Evolutionary conservation across 2,329 filamentous ascomycete genomes (phyloP).

Genomic region (Plenodomus lindquistii): DNA sequence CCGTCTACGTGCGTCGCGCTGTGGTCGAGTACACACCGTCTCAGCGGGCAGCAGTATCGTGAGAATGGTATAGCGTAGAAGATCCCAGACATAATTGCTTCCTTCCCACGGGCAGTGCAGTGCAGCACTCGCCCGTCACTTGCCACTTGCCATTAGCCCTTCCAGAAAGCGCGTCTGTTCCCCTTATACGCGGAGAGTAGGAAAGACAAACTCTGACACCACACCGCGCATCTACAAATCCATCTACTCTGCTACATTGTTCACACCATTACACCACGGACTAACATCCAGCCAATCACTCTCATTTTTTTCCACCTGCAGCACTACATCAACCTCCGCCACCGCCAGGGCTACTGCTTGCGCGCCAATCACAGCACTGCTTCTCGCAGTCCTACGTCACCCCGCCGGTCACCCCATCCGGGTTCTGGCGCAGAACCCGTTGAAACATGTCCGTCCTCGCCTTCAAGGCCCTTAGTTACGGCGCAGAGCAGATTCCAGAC

Average conservation of each 20-base stretch:
- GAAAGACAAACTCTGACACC: neutral
- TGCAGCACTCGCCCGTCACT: neutral
- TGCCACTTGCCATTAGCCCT: constrained; percentile 9
- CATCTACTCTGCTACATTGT: neutral
- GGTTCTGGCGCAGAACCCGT: constrained; percentile 27
- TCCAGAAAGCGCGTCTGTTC: neutral
- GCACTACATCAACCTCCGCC: constrained; percentile 24
- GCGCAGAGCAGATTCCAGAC: constrained; percentile 46
- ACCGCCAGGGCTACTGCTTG: constrained; percentile 12
- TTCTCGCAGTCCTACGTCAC: constrained; percentile 38
- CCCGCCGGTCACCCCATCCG: constrained; percentile 17
- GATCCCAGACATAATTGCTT: constrained; percentile 15
- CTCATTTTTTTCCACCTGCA: constrained; percentile 14
- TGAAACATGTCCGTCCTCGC: constrained; percentile 42
- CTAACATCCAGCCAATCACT: constrained; percentile 8
- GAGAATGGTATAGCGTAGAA: constrained; percentile 6
- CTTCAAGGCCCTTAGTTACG: constrained; percentile 45
- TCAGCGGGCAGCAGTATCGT: constrained; percentile 13
- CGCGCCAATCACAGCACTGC: constrained; percentile 39
- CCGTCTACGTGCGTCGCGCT: constrained; percentile 2
- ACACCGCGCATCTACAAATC: neutral
- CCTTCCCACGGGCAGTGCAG: constrained; percentile 11
- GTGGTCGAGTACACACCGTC: constrained; percentile 8
- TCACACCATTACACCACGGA: neutral
- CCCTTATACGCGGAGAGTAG: neutral